Conservation (phyloP, 2,329 filamentous ascomycete genomes). For the Trematosphaeria pertusa region DNA sequence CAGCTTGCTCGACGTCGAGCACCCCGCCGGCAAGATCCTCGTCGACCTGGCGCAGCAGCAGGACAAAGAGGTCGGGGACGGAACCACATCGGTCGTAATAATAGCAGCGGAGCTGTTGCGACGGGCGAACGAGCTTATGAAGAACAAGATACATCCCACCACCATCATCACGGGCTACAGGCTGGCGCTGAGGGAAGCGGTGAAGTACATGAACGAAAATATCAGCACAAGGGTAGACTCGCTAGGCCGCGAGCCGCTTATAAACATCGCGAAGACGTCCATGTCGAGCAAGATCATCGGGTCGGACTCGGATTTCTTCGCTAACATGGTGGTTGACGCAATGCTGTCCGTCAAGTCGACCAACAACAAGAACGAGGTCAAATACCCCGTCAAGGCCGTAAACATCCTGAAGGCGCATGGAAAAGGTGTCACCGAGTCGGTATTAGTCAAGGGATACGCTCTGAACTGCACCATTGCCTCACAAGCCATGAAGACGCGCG, state of each 20-base stretch:
- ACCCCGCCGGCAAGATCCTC: slow-evolving; percentile 97
- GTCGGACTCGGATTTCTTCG: slow-evolving; percentile 93
- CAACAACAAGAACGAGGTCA: slow-evolving; percentile 88
- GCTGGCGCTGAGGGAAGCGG: slow-evolving; percentile 90
- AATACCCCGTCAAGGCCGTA: slow-evolving; percentile 98
- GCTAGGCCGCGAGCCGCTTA: slow-evolving; percentile 84
- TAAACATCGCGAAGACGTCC: slow-evolving; percentile 97
- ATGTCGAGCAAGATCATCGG: slow-evolving; percentile 99
- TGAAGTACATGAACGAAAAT: slow-evolving; percentile 99
- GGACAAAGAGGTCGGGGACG: slow-evolving; percentile 98
- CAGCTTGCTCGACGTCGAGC: slow-evolving; percentile 92
- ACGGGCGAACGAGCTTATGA: slow-evolving; percentile 97
- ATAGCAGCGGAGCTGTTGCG: slow-evolving; percentile 95
- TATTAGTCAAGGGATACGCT: slow-evolving; percentile 94
- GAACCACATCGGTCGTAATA: slow-evolving; percentile 95
- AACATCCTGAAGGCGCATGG: slow-evolving; percentile 99
- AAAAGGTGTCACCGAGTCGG: slow-evolving; percentile 86
- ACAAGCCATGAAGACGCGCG: slow-evolving; percentile 93
- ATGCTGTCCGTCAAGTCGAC: slow-evolving; percentile 94
- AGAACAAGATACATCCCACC: slow-evolving; percentile 99
- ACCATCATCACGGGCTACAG: slow-evolving; percentile 99
- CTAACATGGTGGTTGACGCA: slow-evolving; percentile 95
- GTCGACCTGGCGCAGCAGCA: slow-evolving; percentile 98
- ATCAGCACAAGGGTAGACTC: slow-evolving; percentile 95
- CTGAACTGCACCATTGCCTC: slow-evolving; percentile 98